phyloP scores from a whole-genome alignment of 1,139 yeast genomes.

The Pichia sp. region DNA sequence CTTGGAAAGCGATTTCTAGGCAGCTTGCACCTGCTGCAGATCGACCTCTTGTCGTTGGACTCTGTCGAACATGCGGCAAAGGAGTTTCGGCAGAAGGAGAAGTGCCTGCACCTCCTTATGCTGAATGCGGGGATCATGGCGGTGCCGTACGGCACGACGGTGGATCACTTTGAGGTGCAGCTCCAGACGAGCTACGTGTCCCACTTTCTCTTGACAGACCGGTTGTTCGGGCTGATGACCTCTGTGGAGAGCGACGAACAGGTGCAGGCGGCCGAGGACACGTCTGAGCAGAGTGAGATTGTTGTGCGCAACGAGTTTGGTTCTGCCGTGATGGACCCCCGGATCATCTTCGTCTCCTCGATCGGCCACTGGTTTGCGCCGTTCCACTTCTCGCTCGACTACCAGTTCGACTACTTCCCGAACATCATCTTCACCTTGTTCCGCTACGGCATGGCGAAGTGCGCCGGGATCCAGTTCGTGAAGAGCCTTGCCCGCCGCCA shows the following conservation, averaged over 20 bases:
- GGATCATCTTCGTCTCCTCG: conserved; percentile 67
- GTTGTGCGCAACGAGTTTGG: conserved; percentile 10
- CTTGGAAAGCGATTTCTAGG: conserved; percentile 42
- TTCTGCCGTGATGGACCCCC: conserved; percentile 35
- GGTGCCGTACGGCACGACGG: conserved; percentile 57
- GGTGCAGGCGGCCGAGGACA: neutral
- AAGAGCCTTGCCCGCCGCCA: conserved; percentile 61
- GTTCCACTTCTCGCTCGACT: conserved; percentile 46
- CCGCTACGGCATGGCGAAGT: conserved; percentile 75
- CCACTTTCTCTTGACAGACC: conserved; percentile 66
- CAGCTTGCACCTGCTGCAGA: conserved; percentile 50
- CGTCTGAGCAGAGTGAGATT: neutral
- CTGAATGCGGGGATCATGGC: conserved; percentile 86
- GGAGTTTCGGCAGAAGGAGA: conserved; percentile 47
- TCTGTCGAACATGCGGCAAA: conserved; percentile 56
- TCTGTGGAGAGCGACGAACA: conserved; percentile 27
- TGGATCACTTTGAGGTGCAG: conserved; percentile 70
- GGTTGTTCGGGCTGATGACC: conserved; percentile 51
- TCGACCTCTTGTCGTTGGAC: conserved; percentile 58
- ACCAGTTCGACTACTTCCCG: conserved; percentile 57
- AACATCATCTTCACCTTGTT: conserved; percentile 70
- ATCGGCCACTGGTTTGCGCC: conserved; percentile 61
- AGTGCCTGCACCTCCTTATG: conserved; percentile 55
- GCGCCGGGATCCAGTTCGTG: conserved; percentile 73
- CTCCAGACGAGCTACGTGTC: conserved; percentile 75